Evolutionary conservation across 2,329 filamentous ascomycete genomes (phyloP), one percentile per base, ranked within the genome.

Genomic region (Colletotrichum sublineola): DNA sequence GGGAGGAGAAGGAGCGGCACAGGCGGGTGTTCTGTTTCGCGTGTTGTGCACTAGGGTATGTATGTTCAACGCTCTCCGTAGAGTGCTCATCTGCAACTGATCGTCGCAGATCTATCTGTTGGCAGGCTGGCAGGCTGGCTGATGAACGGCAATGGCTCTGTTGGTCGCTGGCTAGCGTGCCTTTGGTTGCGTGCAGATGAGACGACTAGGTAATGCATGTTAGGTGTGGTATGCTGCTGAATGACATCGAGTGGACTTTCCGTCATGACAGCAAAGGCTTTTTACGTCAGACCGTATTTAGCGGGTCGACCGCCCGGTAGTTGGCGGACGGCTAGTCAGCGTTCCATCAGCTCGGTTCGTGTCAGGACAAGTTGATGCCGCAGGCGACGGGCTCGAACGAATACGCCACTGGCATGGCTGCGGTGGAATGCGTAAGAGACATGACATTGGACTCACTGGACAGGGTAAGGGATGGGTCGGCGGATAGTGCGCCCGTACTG

Each of bases 321-420:
- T 68, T 71, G 62, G 60, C 24, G 46, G 66, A 61, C 60, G 60
- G 69, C 66, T 72, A 68, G 69, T 63, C 69, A 60, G 66, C 56
- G 69, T 72, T 53, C 66, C 69, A 61, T 72, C 69, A 72, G 69
- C 60, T 72, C 60, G 69, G 69, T 72, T 69, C 66, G 66, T 44
- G 50, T 63, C 52, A 55, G 36, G 53, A 70, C 46, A 55, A 36
- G 63, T 64, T 64, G 69, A 72, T 55, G 58, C 67, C 52, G 63
- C 36, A 48, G 68, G 68, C 48, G 67, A 69, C 40, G 29, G 55
- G 31, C 50, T 70, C 38, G 29, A 60, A 24, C 36, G 42, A 60
- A 46, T 50, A 46, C 46, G 69, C 69, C 60, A 72, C 65, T 61
- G 64, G 40, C 60, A 61, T 48, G 40, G 60, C 44, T 38, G 61